These are phyloP conservation scores for Leavenworthia alabamica DNA, from an alignment of 345 rosid genomes.

Conservation along the genomic window DNA sequence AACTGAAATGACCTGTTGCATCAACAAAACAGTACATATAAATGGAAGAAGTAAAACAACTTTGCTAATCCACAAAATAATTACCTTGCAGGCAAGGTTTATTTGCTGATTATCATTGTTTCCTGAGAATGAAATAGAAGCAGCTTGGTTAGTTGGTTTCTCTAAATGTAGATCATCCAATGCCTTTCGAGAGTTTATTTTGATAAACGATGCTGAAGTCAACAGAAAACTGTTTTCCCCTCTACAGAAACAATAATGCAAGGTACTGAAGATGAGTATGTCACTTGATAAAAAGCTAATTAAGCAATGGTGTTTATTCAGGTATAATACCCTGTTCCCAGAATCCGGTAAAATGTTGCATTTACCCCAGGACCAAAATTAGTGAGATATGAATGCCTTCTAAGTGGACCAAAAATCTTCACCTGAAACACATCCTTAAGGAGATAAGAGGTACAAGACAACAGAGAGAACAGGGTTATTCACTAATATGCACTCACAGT, in stretches of 20 bases:
- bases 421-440: conserved; percentile 44
- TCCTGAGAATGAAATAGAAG: conserved; percentile 34
- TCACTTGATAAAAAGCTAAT: background rate
- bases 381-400: conserved; percentile 47
- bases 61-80: conserved; percentile 17
- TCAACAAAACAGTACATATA: background rate
- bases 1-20: conserved; percentile 58
- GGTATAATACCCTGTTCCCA: conserved; percentile 44
- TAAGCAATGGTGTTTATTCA: background rate
- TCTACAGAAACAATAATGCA: conserved; percentile 19
- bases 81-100: conserved; percentile 58
- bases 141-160: conserved; percentile 18
- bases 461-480: conserved; percentile 5
- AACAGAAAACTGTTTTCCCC: conserved; percentile 24
- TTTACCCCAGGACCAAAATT: conserved; percentile 65
- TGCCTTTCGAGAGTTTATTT: conserved; percentile 40
- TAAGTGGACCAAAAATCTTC: conserved; percentile 46
- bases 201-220: conserved; percentile 52
- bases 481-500: conserved; percentile 39
- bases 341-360: conserved; percentile 72
- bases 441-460: conserved; percentile 10
- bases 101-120: conserved; percentile 31
- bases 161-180: conserved; percentile 25
- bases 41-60: background rate
- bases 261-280: background rate